phyloP scores from a whole-genome alignment of 176 grass and related monocot genomes.

The Elymus sibiricus region DNA sequence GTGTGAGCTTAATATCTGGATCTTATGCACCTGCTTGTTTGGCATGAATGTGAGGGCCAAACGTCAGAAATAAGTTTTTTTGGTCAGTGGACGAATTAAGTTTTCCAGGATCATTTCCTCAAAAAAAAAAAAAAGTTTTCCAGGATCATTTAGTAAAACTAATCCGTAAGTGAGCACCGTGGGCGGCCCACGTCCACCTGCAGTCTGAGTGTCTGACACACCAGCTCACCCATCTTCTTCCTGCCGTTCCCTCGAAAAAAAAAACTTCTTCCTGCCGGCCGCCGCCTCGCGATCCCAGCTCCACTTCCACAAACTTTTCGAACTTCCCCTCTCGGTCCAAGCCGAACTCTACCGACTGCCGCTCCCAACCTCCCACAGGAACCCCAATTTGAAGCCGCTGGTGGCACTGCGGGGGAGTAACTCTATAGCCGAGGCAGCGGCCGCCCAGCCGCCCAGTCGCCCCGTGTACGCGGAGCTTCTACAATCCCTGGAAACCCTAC shows the following conservation, averaged over 20 bases:
- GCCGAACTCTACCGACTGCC: not conserved
- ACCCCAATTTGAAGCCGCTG: not conserved
- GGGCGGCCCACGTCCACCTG: no score
- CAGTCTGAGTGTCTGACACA: no score
- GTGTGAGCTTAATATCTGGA: no score
- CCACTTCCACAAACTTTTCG: not conserved
- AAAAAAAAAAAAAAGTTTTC: no score
- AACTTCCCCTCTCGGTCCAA: not conserved
- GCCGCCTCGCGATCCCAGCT: conserved; percentile 10
- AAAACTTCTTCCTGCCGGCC: not conserved
- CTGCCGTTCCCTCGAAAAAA: not conserved
- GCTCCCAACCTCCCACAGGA: not conserved
- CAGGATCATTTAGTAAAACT: no score
- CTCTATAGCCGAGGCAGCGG: not conserved
- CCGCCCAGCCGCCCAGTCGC: not conserved
- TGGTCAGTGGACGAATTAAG: no score
- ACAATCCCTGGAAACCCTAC: not conserved
- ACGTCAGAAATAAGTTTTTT: no score
- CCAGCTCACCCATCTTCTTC: not conserved
- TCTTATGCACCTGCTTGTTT: no score
- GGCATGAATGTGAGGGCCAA: no score
- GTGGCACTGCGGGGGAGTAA: not conserved
- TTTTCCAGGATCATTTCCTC: no score
- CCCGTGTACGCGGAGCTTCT: not conserved
- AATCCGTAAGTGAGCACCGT: no score